Conservation (phyloP, 345 rosid genomes). For the Xanthoceras sorbifolium region DNA sequence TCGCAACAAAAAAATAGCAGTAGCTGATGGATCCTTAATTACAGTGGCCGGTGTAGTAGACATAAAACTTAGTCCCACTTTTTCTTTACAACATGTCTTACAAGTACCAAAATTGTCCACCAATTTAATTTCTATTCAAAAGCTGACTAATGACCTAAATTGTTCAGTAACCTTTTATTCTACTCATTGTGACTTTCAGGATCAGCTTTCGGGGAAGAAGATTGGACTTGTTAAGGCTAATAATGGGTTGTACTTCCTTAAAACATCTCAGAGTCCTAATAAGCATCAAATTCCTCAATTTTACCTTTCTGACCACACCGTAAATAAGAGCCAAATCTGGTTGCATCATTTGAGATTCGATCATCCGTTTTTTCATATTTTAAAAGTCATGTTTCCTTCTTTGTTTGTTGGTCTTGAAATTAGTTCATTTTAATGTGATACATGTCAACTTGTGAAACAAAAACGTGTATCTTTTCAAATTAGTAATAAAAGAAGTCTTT, state of each 20-base stretch:
- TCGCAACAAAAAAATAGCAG: background rate
- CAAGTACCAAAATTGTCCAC: too few species aligned
- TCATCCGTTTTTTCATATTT: background rate
- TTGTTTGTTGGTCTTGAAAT: background rate
- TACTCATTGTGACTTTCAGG: too few species aligned
- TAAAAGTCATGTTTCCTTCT: background rate
- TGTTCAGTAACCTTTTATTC: too few species aligned
- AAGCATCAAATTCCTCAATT: too few species aligned
- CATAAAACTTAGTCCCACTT: too few species aligned
- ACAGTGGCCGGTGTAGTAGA: too few species aligned
- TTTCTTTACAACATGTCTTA: too few species aligned
- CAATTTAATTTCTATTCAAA: too few species aligned
- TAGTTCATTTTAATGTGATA: background rate
- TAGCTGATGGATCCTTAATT: background rate
- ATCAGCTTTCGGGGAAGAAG: background rate
- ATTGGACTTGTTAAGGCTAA: slow-evolving; percentile 15
- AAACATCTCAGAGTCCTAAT: background rate
- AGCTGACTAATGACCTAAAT: too few species aligned
- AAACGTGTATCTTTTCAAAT: background rate
- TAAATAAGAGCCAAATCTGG: too few species aligned
- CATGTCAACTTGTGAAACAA: slow-evolving; percentile 9
- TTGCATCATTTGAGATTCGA: background rate
- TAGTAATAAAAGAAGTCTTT: background rate
- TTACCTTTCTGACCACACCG: too few species aligned
- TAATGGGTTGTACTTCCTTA: background rate